Conservation (phyloP, 2,329 filamentous ascomycete species). For the Beauveria sp. region DNA sequence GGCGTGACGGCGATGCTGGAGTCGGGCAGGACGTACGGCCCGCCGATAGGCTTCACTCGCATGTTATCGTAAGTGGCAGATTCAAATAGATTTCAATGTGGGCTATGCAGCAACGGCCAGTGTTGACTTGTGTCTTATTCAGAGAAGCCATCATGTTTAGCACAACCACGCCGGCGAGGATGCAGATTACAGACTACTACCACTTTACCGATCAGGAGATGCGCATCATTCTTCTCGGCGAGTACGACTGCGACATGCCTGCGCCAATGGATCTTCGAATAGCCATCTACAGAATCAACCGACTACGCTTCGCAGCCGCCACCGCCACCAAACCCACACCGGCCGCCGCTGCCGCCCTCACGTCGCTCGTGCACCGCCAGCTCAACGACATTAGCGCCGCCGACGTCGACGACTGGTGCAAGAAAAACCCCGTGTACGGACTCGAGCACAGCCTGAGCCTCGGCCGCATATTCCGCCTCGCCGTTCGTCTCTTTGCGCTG, state of each 20-base stretch:
- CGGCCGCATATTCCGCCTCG: not conserved
- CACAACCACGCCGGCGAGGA: not conserved
- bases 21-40: not conserved
- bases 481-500: not conserved
- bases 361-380: not conserved
- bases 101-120: no score
- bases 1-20: not conserved
- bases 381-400: not conserved
- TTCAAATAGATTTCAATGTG: no score
- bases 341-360: not conserved
- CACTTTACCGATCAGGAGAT: not conserved
- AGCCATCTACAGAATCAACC: not conserved
- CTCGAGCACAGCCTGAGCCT: not conserved
- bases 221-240: not conserved
- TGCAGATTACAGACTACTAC: not conserved
- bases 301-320: not conserved
- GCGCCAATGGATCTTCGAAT: not conserved
- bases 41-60: not conserved
- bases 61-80: not conserved
- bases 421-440: not conserved
- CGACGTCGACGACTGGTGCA: not conserved
- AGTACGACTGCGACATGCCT: not conserved
- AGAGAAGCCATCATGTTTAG: not conserved
- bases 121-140: no score
- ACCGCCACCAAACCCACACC: not conserved